Evolutionary conservation across 257 asterid genomes (phyloP), one percentile per base, ranked within the genome.

Genomic region (Paraleonurus japonicus): DNA sequence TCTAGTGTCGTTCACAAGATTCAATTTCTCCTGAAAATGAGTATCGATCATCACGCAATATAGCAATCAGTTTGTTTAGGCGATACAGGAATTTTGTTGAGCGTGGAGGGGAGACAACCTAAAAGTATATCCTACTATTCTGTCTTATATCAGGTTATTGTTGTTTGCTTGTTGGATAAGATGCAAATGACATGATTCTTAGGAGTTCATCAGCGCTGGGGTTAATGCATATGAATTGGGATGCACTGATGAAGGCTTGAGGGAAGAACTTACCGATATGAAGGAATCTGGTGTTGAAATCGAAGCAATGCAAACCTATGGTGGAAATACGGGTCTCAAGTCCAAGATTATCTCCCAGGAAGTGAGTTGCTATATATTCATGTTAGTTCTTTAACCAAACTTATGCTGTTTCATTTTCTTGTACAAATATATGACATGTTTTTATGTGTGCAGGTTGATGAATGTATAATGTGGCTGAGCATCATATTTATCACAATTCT

Each of bases 31-130:
- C 96, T 15, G 97, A 93, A 32, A 85, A 90, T 55, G 98, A 90
- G 79, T 93, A 83, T 59, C 89, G 96, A 23, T 93, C 97, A 28
- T 90, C 98, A 3, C 92, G 96, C 54, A 93, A 93, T 35, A 93
- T 90, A 77, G 96, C 98, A 50, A 90, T 87, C 82, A 93, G 95
- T 76, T 81, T 93, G 89, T 87, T 93, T 75, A 86, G 85, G 85
- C 87, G 98, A 15, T 93, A 93, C 85, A 76, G 91, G 75, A 85
- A 82, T 70, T 90, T 77, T 54, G 81, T 82, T 23, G 98, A 93
- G 81, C 97, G 97, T 48, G 98, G 98, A 82, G 98, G 97, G 97
- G 95, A 81, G 97, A 93, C 90, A 86, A 89, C 90, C 79, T 93
- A 79, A 90, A 90, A 83, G 98, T 93, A 90, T 73, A 71, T 76